These are phyloP conservation scores for Dalbergia cultrata DNA, from an alignment of 306 rosid genomes.

Conservation along the genomic window DNA sequence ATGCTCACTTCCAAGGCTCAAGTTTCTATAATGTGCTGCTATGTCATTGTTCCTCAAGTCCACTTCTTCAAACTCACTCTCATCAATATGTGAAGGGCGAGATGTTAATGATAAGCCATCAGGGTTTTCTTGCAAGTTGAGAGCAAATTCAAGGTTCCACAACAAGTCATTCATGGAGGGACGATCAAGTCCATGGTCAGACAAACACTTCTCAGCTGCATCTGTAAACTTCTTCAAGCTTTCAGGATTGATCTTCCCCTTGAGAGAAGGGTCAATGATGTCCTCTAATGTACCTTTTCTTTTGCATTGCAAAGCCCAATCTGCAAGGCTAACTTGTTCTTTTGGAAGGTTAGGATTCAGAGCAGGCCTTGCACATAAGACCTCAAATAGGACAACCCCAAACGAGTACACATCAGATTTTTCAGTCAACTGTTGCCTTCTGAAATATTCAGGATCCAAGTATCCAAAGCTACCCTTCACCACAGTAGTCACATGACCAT, in stretches of 20 bases:
- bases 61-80: slow-evolving; percentile 43
- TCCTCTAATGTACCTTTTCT: slow-evolving; percentile 58
- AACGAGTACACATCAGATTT: slow-evolving; percentile 69
- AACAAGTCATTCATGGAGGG: slow-evolving; percentile 67
- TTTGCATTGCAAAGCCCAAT: slow-evolving; percentile 60
- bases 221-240: slow-evolving; percentile 64
- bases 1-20: slow-evolving; percentile 38
- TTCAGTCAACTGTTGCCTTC: slow-evolving; percentile 68
- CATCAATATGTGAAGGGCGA: not conserved
- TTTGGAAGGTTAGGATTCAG: slow-evolving; percentile 58
- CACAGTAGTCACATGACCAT: slow-evolving; percentile 64
- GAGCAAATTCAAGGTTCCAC: slow-evolving; percentile 71
- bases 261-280: slow-evolving; percentile 59
- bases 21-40: slow-evolving; percentile 44
- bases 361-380: slow-evolving; percentile 60
- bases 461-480: slow-evolving; percentile 74
- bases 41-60: slow-evolving; percentile 29
- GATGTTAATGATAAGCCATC: slow-evolving; percentile 19
- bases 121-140: slow-evolving; percentile 47
- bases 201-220: slow-evolving; percentile 63
- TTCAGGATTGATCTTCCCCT: slow-evolving; percentile 53
- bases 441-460: slow-evolving; percentile 67
- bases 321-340: slow-evolving; percentile 66
- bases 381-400: slow-evolving; percentile 68
- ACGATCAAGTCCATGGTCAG: slow-evolving; percentile 57